phyloP scores from a whole-genome alignment of 345 rosid species.

The Excoecaria agallocha region DNA sequence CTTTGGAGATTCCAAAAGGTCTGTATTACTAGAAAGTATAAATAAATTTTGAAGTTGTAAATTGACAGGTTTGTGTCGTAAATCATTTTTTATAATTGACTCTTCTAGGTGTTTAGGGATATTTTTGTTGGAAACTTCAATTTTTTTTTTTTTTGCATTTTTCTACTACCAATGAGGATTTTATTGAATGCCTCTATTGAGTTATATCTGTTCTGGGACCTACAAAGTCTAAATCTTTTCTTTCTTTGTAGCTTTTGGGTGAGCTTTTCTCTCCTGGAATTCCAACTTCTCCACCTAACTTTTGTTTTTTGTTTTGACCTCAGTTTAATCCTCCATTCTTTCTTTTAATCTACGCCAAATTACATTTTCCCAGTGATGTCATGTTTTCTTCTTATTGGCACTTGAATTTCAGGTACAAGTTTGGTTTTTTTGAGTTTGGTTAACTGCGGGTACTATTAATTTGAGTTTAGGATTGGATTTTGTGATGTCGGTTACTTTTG shows the following conservation, averaged over 20 bases:
- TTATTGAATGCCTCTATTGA: too few species aligned
- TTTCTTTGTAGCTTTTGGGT: slow-evolving; percentile 1
- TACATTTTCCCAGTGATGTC: too few species aligned
- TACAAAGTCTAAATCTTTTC: slow-evolving; percentile 16
- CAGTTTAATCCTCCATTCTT: too few species aligned
- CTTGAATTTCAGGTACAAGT: slow-evolving; percentile 23
- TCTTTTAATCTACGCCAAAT: not conserved
- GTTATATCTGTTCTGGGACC: slow-evolving; percentile 31
- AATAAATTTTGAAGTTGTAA: too few species aligned
- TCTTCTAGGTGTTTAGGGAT: too few species aligned
- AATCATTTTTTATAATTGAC: too few species aligned
- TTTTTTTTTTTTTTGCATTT: too few species aligned
- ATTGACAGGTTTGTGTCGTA: too few species aligned
- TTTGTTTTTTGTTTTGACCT: not conserved
- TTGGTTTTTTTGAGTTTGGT: slow-evolving; percentile 14
- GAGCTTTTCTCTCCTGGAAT: slow-evolving; percentile 12
- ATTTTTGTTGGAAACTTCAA: too few species aligned
- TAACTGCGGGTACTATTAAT: not conserved
- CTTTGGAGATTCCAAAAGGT: too few species aligned
- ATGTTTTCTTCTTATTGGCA: slow-evolving; percentile 6
- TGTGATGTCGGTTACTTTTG: not conserved
- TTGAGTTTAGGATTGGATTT: slow-evolving; percentile 13
- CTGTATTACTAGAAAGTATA: too few species aligned
- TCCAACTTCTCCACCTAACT: slow-evolving; percentile 6
- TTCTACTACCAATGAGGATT: too few species aligned